Conservation (phyloP, 257 asterid genomes). For the Oldenlandia corymbosa region DNA sequence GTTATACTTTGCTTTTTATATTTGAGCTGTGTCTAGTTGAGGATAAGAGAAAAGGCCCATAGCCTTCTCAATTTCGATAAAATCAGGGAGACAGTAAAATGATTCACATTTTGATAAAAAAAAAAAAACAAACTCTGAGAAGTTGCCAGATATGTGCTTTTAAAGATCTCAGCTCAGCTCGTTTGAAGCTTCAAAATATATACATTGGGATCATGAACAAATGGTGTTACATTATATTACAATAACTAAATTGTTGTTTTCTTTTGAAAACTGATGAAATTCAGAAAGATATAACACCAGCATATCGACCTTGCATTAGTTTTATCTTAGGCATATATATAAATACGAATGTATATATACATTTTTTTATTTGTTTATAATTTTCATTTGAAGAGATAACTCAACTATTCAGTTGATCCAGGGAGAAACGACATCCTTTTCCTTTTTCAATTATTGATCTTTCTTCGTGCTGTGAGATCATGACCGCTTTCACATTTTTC, state of each 20-base stretch:
- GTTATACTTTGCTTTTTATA: not conserved
- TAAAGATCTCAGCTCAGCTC: not conserved
- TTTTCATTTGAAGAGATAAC: too few relatives aligned
- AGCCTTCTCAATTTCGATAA: conserved; percentile 1
- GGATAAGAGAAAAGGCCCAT: too few relatives aligned
- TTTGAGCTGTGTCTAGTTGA: not conserved
- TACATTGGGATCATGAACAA: too few relatives aligned
- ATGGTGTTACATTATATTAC: not conserved
- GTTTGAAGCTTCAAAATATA: not conserved
- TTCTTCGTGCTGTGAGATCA: not conserved
- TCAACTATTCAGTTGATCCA: not conserved
- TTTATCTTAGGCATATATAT: too few relatives aligned
- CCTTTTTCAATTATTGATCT: not conserved
- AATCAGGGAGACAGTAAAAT: not conserved
- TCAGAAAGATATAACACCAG: not conserved
- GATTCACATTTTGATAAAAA: not conserved
- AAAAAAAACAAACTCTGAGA: not conserved
- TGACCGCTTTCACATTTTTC: conserved; percentile 8
- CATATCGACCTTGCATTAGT: not conserved
- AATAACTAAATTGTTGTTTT: not conserved
- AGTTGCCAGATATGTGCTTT: not conserved
- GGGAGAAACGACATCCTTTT: not conserved
- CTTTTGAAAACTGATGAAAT: not conserved
- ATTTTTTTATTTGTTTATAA: too few relatives aligned
- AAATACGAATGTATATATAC: too few relatives aligned